Base-by-base conservation (phyloP, 108 stramenopile species). In the Nitzschia palea region DNA sequence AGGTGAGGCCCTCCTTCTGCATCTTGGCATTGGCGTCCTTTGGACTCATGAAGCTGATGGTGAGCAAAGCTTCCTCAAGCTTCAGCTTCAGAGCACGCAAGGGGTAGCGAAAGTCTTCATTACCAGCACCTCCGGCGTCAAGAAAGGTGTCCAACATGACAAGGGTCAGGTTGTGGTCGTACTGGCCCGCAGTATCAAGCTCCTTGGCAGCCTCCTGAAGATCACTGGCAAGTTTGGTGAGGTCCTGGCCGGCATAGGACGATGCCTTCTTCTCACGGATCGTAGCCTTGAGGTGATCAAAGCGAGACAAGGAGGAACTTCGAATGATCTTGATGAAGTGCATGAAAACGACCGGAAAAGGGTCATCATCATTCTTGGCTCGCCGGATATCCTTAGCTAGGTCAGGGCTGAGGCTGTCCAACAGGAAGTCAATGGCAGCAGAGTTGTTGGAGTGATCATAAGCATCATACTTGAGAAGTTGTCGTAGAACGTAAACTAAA, bases 201-300 rank as follows among this genome's bases (percentile, higher is more conserved):
- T 64, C 62, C 18, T 28, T 22, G 10, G 44, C 44, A 3, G 18
- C 25, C 2, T 20, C n/a, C 17, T 20, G 50, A 20, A 6, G 20
- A 3, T 66, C 51, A 2, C 15, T 33, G 3, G 50, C 32, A 27
- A 66, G 2, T 4, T 9, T 2, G 3, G 32, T n/a, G 4, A 66
- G 9, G 23, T 66, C 52, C 32, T 66, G 52, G 2, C 65, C 65
- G 17, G 65, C 27, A 31, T 66, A 66, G n/a, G n/a, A n/a, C n/a
- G n/a, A n/a, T n/a, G n/a, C n/a, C n/a, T n/a, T n/a, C n/a, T n/a
- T n/a, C n/a, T n/a, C n/a, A n/a, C n/a, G n/a, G 10, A 40, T 40
- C 37, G 37, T 40, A 14, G 37, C 37, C 37, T 40, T 40, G 37
- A 8, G 37, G 37, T 40, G n/a, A n/a, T n/a, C n/a, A n/a, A n/a